A percentile compares a stretch with the other conserved stretches of the same genome.
phyloP scores from a whole-genome alignment of 2,329 filamentous ascomycete species.

The Endothia cerciana region DNA sequence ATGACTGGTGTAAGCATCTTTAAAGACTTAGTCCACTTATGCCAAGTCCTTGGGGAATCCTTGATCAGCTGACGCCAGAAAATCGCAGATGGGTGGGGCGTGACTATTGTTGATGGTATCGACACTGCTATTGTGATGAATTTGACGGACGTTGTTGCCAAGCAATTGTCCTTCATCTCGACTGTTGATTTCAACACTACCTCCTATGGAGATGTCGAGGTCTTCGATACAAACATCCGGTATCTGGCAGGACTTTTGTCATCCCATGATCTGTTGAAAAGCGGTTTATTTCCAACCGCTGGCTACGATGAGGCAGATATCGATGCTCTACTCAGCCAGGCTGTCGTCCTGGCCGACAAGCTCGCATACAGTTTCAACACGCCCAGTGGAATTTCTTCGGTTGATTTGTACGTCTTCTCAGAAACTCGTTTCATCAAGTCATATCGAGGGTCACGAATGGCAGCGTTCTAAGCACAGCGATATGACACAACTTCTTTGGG shows the following conservation, averaged over 20 bases:
- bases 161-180: slow-evolving; percentile 15
- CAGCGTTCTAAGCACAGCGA: background rate
- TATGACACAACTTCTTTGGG: background rate
- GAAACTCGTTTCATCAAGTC: background rate
- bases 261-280: slow-evolving; percentile 17
- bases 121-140: slow-evolving; percentile 23
- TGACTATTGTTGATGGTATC: slow-evolving; percentile 21
- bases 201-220: slow-evolving; percentile 12
- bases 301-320: slow-evolving; percentile 13
- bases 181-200: slow-evolving; percentile 21
- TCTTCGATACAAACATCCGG: slow-evolving; percentile 22
- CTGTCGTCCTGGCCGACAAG: slow-evolving; percentile 14
- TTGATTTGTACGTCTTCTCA: background rate
- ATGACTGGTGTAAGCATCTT: slow-evolving; percentile 15
- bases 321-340: slow-evolving; percentile 17
- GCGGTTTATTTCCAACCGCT: slow-evolving; percentile 13
- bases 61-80: background rate
- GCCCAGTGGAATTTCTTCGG: slow-evolving; percentile 13
- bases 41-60: background rate
- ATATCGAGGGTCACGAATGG: background rate
- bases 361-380: slow-evolving; percentile 22
- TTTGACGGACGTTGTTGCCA: slow-evolving; percentile 19
- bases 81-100: slow-evolving; percentile 17
- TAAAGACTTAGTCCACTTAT: background rate
- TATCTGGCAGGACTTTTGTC: slow-evolving; percentile 20